Base-by-base conservation (phyloP, 495 filamentous ascomycete species). In the Poronia punctata region DNA sequence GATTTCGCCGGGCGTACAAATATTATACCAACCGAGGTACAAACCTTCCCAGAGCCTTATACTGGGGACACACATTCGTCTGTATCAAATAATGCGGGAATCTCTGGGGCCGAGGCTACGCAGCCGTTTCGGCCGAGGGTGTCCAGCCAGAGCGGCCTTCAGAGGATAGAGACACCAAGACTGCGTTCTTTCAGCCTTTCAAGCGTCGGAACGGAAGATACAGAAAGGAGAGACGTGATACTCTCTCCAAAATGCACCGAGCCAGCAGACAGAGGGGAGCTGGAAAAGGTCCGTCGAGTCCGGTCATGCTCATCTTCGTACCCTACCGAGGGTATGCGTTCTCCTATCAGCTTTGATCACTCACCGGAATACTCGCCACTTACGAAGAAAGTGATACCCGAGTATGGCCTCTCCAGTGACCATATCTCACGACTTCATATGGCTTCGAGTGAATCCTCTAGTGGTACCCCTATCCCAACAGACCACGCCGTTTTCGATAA, bases 241-340 rank as follows among this genome's bases (percentile, higher is more conserved):
- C 16, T 5, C 16, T 23, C 19, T 10, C 19, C n/a, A 18, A n/a
- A 9, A 22, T 11, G 26, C 4, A 40, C 26, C 2, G 34, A 24
- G 5, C 38, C 40, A 16, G 34, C 38, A 7, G 3, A 4, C 0
- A 16, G 35, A 1, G 14, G 40, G n/a, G 39, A 35, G 23, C n/a
- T n/a, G n/a, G n/a, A n/a, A n/a, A n/a, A n/a, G n/a, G n/a, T n/a
- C n/a, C n/a, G n/a, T n/a, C 43, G 44, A 36, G 23, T 42, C 9
- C 44, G 41, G 14, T 55, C 52, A 9, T 16, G 35, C 7, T 56
- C 55, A 11, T 59, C 55, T 22, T 59, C 49, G 7, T 59, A 59
- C 24, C 55, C 55, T 18, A 50, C 52, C n/a, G 52, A 59, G 41
- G 55, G 55, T n/a, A 48, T 59, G 7, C 55, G 49, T 28, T 55